phyloP scores from a whole-genome alignment of 129 eudicot genomes.

The Flaveria brownii region DNA sequence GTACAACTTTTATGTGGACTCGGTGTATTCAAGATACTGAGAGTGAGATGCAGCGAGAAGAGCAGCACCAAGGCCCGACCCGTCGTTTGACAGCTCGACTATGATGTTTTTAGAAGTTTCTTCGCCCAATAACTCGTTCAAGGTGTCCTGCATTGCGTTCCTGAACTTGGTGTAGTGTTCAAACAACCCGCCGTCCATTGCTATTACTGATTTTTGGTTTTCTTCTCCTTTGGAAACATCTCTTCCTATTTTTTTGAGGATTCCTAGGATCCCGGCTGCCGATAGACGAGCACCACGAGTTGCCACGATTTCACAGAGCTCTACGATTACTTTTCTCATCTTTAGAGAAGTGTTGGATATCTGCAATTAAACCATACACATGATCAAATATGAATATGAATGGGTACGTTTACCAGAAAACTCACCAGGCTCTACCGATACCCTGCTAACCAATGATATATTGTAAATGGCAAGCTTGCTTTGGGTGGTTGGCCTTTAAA shows the following conservation, averaged over 20 bases:
- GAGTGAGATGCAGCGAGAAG: constrained; percentile 95
- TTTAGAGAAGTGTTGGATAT: constrained; percentile 68
- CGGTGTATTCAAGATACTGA: constrained; percentile 60
- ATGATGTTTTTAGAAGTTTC: constrained; percentile 39
- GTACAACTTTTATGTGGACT: constrained; percentile 35
- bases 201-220: constrained; percentile 62
- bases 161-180: constrained; percentile 89
- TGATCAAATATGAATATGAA: neutral
- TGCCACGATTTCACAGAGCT: constrained; percentile 73
- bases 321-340: constrained; percentile 60
- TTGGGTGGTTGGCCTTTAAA: too few species aligned
- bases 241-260: constrained; percentile 71
- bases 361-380: constrained; percentile 32
- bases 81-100: constrained; percentile 72
- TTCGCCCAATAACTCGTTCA: constrained; percentile 74
- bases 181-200: constrained; percentile 85
- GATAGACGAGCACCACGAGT: constrained; percentile 91
- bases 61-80: constrained; percentile 96
- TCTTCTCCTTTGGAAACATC: constrained; percentile 52
- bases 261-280: constrained; percentile 86
- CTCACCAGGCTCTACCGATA: too few species aligned
- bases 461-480: too few species aligned
- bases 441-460: too few species aligned
- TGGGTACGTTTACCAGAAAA: too few species aligned
- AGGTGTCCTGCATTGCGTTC: constrained; percentile 47